Percentiles rank a stretch among this genome's conserved stretches.
phyloP scores from a whole-genome alignment of 2,329 filamentous ascomycete genomes.

The Ophiosphaerella narmari region DNA sequence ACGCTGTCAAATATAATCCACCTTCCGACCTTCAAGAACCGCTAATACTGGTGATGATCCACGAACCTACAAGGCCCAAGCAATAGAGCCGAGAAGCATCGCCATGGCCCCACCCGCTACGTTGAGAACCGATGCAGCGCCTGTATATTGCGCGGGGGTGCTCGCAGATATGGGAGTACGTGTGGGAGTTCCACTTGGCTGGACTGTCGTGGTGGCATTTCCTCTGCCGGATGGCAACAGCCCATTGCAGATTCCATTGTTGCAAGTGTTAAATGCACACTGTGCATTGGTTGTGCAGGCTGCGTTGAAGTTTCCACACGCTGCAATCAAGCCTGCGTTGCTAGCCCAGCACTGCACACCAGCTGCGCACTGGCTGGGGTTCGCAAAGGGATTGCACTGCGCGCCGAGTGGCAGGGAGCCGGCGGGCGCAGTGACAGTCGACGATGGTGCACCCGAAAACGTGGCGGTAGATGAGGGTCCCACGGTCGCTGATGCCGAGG shows the following conservation, averaged over 20 bases:
- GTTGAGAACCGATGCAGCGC: conserved; percentile 15
- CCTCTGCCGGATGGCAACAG: conserved; percentile 5
- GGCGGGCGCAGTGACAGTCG: conserved; percentile 1
- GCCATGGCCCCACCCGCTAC: conserved; percentile 14
- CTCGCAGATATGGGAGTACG: conserved; percentile 4
- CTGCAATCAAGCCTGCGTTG: conserved; percentile 11
- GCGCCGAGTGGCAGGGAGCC: conserved; percentile 22
- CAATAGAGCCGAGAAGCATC: conserved; percentile 12
- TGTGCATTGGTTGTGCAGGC: conserved; percentile 14
- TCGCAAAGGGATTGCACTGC: conserved; percentile 7
- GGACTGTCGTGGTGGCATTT: conserved; percentile 10
- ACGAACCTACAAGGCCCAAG: conserved; percentile 15
- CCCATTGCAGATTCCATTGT: conserved; percentile 21
- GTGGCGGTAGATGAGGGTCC: no score
- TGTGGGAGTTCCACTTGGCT: conserved; percentile 6
- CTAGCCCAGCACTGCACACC: conserved; percentile 21
- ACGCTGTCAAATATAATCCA: no score
- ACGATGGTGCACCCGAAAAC: no score
- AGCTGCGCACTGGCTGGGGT: conserved; percentile 3
- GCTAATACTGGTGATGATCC: no score
- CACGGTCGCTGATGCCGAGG: not conserved
- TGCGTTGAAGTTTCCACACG: conserved; percentile 26
- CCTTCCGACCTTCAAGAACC: no score
- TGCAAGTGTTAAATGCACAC: conserved; percentile 23
- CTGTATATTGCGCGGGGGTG: conserved; percentile 16